Base-by-base conservation (phyloP, 2,329 filamentous ascomycete genomes). In the Myriosclerotinia curreyana region DNA sequence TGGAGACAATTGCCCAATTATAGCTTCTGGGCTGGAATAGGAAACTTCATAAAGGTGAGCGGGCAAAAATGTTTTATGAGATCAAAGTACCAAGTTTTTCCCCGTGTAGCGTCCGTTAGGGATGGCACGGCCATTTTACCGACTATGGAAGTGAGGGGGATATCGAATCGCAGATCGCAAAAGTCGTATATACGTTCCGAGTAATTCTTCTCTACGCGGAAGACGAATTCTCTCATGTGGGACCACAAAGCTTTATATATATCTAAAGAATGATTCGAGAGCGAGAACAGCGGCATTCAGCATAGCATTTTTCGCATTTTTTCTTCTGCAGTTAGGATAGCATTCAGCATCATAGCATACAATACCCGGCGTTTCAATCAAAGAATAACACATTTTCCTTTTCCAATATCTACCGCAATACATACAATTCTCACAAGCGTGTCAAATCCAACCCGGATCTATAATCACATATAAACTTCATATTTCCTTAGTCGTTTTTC, bases 1-100 rank as follows among this genome's bases (percentile, higher is more conserved):
- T 98, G 94, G 95, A 86, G 91, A 70, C 95, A 99, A 76, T 80
- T 97, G 70, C 95, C 95, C 61, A 98, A 99, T 78, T 97, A 95
- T 79, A 87, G 85, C 71, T 84, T 97, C 70, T 99, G 95, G 95
- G 87, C 91, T 38, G 89, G 92, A 62, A 90, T 97, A 67, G 87
- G 90, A 78, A 86, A 83, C 70, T 96, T 96, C 75, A 78, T 96
- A 72, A 89, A 84, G 81, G 94, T 95, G 84, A 80, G 72, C 72
- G 70, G 67, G 66, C 68, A 69, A 64, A 73, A 69, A 60, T 71
- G 72, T 68, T 50, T 71, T 64, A 65, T 66, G 66, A 67, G 70
- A 60, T 67, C 65, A 61, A 70, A 67, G 65, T 68, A 69, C 50
- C 67, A 64, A 58, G 52, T 72, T 5, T 69, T 72, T 64, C 71